Conservation (phyloP, 805 yeast species). For the Sugiyamaella boreocaroliniensis region DNA sequence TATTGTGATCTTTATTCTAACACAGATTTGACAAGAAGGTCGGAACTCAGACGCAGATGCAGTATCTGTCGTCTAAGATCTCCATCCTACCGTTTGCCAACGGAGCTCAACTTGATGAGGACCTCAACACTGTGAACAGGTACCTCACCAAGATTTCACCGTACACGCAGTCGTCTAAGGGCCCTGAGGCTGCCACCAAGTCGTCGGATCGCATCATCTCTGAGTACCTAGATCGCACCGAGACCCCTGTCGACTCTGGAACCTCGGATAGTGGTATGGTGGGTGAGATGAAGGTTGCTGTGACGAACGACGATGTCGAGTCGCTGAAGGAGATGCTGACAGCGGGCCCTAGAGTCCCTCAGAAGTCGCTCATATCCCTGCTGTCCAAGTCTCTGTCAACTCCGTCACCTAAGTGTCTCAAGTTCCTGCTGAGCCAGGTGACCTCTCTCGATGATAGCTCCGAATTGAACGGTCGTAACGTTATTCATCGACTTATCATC, state of each 20-base stretch:
- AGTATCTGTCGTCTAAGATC: constrained; percentile 60
- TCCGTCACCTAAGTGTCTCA: constrained; percentile 54
- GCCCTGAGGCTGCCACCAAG: not conserved
- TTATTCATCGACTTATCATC: constrained; percentile 78
- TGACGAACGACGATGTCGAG: constrained; percentile 3
- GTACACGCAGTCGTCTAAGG: constrained; percentile 6
- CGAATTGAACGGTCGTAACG: constrained; percentile 76
- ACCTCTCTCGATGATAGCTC: constrained; percentile 53
- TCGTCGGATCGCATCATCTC: not conserved
- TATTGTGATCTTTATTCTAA: constrained; percentile 10
- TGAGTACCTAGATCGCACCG: not conserved
- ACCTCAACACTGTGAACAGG: constrained; percentile 35
- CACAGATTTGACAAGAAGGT: constrained; percentile 65
- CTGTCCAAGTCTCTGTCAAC: constrained; percentile 58
- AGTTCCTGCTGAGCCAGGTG: constrained; percentile 43
- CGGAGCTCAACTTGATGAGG: constrained; percentile 51
- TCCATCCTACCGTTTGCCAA: constrained; percentile 72
- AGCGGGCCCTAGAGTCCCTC: constrained; percentile 2
- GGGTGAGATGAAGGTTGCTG: constrained; percentile 7
- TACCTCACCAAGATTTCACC: constrained; percentile 27
- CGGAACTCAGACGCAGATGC: constrained; percentile 50
- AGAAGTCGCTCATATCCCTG: constrained; percentile 42
- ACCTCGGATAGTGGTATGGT: constrained; percentile 6
- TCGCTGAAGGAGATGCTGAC: constrained; percentile 1
- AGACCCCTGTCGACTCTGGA: not conserved